Evolutionary conservation across 2,329 filamentous ascomycete genomes (phyloP).

Genomic region (Calonectria ilicicola): DNA sequence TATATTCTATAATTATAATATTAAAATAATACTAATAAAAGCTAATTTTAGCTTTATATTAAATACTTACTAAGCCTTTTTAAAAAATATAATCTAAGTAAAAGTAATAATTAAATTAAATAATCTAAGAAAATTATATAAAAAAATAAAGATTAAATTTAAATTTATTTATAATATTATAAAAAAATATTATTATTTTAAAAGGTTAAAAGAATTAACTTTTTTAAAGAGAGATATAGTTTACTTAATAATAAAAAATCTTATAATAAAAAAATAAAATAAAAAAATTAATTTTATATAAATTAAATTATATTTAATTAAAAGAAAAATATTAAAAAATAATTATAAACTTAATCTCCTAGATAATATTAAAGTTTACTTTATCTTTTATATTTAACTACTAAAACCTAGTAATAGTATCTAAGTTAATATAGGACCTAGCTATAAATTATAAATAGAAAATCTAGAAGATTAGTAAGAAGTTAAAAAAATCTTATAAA

Average conservation of each 20-base stretch:
- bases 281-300: background rate
- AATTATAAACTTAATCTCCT: background rate
- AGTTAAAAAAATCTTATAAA: too few relatives aligned
- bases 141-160: conserved; percentile 16
- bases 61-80: conserved; percentile 6
- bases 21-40: conserved; percentile 11
- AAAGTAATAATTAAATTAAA: background rate
- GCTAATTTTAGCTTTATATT: conserved; percentile 20
- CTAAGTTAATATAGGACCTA: background rate
- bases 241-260: background rate
- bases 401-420: conserved; percentile 5
- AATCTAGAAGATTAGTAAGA: too few relatives aligned
- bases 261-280: background rate
- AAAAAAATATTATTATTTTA: background rate
- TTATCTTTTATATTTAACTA: background rate
- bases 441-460: too few relatives aligned
- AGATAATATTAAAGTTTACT: background rate
- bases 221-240: background rate
- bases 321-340: background rate
- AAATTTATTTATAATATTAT: background rate
- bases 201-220: background rate
- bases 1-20: background rate
- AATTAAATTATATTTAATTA: background rate
- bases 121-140: background rate
- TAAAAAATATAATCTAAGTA: background rate